Evolutionary conservation across 78 protist species (phyloP).

Genomic region (Mantamonas sphyraenae): DNA sequence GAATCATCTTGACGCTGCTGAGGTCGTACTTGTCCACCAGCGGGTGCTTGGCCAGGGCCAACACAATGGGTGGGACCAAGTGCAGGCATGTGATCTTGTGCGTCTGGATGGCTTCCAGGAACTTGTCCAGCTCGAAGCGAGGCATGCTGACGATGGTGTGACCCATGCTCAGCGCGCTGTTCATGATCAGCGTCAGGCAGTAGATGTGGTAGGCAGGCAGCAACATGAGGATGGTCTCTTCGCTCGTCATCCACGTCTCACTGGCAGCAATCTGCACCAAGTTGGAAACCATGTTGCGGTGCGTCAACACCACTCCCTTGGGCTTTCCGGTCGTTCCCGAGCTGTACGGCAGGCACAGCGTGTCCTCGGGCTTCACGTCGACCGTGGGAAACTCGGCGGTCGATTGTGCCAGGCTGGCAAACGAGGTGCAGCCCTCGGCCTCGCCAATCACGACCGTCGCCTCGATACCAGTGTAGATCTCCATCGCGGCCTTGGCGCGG

Average conservation of each 20-base stretch:
- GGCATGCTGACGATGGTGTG: slow-evolving; percentile 26
- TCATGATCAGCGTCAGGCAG: slow-evolving; percentile 18
- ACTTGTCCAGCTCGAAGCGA: slow-evolving; percentile 47
- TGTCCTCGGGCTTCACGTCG: too few relatives aligned
- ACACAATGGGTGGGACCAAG: slow-evolving; percentile 73
- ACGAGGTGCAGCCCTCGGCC: too few relatives aligned
- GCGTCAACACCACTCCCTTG: slow-evolving; percentile 77
- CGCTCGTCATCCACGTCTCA: slow-evolving; percentile 6
- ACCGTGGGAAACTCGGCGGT: slow-evolving; percentile 25
- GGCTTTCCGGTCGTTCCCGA: slow-evolving; percentile 72
- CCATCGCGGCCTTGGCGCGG: slow-evolving; percentile 1
- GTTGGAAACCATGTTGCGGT: slow-evolving; percentile 68
- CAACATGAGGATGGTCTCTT: slow-evolving; percentile 32
- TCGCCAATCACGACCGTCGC: too few relatives aligned
- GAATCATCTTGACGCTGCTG: slow-evolving; percentile 27
- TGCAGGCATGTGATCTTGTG: slow-evolving; percentile 16
- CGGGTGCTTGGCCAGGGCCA: slow-evolving; percentile 76
- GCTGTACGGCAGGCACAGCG: slow-evolving; percentile 29
- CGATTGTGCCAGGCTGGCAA: too few relatives aligned
- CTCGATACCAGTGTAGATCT: not conserved
- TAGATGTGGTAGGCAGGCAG: slow-evolving; percentile 74
- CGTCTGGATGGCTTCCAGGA: slow-evolving; percentile 30
- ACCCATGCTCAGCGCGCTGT: not conserved
- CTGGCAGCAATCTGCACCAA: slow-evolving; percentile 32
- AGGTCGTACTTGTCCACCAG: slow-evolving; percentile 47